Percentiles rank a stretch among this genome's conserved stretches.
Evolutionary conservation across 257 asterid genomes (phyloP).

Genomic region (Jaltomata sinuosa): DNA sequence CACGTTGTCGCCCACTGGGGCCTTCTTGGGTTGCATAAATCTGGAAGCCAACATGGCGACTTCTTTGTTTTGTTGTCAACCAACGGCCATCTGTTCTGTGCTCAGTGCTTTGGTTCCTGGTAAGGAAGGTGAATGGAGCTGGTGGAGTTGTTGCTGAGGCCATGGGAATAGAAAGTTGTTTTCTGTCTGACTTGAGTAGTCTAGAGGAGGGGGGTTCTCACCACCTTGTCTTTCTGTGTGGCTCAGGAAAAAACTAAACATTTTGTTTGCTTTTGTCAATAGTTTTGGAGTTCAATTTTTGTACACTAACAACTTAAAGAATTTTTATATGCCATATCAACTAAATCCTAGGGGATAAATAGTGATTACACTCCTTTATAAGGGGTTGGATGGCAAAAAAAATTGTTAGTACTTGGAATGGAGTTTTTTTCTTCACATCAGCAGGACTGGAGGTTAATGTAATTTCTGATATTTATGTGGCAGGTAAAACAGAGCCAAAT

Average conservation of each 20-base stretch:
- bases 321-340: too few species aligned
- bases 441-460: too few species aligned
- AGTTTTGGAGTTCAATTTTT: not conserved
- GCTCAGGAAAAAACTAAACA: not conserved
- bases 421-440: too few species aligned
- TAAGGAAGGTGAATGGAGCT: constrained; percentile 31
- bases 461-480: too few species aligned
- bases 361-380: too few species aligned
- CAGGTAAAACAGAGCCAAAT: too few species aligned
- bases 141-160: constrained; percentile 52
- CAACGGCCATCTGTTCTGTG: constrained; percentile 5
- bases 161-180: constrained; percentile 23
- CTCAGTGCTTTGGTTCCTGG: constrained; percentile 20
- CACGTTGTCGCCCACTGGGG: constrained; percentile 24
- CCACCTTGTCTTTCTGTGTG: constrained; percentile 14
- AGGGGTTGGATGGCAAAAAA: too few species aligned
- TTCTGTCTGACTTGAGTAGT: not conserved
- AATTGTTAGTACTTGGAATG: too few species aligned
- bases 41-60: not conserved
- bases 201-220: not conserved
- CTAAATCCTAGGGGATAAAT: too few species aligned
- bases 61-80: constrained; percentile 3
- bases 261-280: not conserved
- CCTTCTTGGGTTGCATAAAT: constrained; percentile 35
- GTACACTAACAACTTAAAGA: not conserved